Base-by-base conservation (phyloP, 2,329 filamentous ascomycete species). In the Stagonosporopsis rhizophila region DNA sequence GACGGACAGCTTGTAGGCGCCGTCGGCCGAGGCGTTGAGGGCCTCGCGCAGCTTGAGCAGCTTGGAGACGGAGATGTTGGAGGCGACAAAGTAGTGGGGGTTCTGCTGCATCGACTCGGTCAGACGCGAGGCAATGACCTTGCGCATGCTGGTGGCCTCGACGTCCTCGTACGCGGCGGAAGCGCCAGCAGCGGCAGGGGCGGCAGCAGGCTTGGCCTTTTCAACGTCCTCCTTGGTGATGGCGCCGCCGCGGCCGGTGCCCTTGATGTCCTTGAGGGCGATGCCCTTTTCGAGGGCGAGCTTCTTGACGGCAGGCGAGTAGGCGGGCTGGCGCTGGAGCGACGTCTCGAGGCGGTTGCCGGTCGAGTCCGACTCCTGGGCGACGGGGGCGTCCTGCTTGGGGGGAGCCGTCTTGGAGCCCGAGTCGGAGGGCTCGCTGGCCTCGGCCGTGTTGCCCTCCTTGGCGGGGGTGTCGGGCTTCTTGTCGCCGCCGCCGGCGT, bases 1-100 rank as follows among this genome's bases (percentile, higher is more conserved):
- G 81, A 99, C 92, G n/a, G 93, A 97, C 57, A 99, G 90, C 87
- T 97, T 99, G 87, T 96, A 99, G 80, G 92, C 88, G 81, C 94
- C 95, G 61, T 96, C 89, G 44, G 91, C 83, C 12, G 90, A 88
- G 75, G 87, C 86, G 82, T 99, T 99, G 67, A 99, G 87, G 56
- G 94, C 92, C 80, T 91, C 87, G 73, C 95, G 92, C 70, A 99
- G 92, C 85, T 97, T 98, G 73, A 96, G 83, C 44, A 99, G 90
- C 86, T 98, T 98, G 78, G 84, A 86, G 64, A 99, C 95, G 56
- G 94, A 98, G 75, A 99, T 86, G 68, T 87, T 87, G 71, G 92
- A 89, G 70, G 91, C 91, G 72, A 99, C 94, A 77, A 94, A 99
- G 87, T 96, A 99, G 85, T 98, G 95, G 59, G 95, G 95, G 85